Base-by-base conservation (phyloP, 2,329 filamentous ascomycete species). In the Aspergillus awamori region DNA sequence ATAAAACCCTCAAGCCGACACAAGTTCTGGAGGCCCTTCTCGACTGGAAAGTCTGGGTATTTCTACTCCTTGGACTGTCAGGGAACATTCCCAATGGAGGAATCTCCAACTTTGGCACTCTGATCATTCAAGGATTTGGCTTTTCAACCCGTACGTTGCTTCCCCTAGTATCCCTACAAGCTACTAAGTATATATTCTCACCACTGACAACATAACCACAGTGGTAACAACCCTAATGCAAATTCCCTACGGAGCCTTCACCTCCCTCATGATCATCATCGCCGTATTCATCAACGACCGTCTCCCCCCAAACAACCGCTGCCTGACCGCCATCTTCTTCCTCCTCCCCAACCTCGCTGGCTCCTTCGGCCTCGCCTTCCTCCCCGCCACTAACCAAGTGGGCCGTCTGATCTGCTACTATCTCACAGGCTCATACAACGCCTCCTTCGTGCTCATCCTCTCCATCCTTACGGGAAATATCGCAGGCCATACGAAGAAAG, bases 21-120 rank as follows among this genome's bases (percentile, higher is more conserved):
- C 81, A 82, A 67, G 76, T 80, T 4, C 74, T 75, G 62, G 81
- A 85, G 69, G 81, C 81, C 0, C 66, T 81, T 1, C 52, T 70
- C 3, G 86, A 88, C 64, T 79, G 84, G 0, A 87, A 88, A 72
- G 85, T 84, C 0, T 88, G 85, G 84, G 77, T 87, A 15, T 67
- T 87, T 5, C 85, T 86, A 60, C 63, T 86, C 28, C 79, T 83
- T 71, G 81, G 63, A 0, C 24, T 64, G 17, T 58, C 57, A 13
- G 60, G 58, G 2, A 69, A 69, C 7, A 71, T 72, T 30, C 70
- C 68, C 8, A 71, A 77, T 68, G 74, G 72, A 15, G 69, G 72
- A 1, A 70, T 74, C 41, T 69, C 71, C 4, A 72, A 72, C 48
- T 73, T 73, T 59, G 63, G 63, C 7, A 71, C 66, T 1, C 45